phyloP scores from a whole-genome alignment of 2,329 filamentous ascomycete genomes.

The Fusarium falciforme region DNA sequence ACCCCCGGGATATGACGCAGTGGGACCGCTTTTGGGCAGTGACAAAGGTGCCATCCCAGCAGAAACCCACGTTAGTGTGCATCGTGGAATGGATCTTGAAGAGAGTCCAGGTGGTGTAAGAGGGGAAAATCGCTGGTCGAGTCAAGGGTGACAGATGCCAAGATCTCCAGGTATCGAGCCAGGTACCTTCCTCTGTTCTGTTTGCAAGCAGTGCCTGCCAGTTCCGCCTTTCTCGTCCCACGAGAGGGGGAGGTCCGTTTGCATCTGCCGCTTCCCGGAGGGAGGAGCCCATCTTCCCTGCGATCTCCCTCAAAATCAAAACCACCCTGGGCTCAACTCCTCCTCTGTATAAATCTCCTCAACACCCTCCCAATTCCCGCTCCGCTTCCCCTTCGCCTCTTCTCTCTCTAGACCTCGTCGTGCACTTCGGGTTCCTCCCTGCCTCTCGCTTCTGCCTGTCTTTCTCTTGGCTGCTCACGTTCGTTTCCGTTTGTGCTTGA shows the following conservation, averaged over 20 bases:
- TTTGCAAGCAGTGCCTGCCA: background rate
- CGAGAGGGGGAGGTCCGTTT: background rate
- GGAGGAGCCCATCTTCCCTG: background rate
- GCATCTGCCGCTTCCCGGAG: conserved; percentile 6
- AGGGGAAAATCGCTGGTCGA: background rate
- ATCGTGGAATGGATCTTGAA: background rate
- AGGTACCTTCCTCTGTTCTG: background rate
- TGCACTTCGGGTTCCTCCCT: background rate
- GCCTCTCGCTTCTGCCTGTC: background rate
- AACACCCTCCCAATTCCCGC: background rate
- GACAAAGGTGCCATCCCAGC: background rate
- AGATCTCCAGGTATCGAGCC: background rate
- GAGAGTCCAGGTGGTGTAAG: background rate
- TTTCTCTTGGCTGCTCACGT: background rate
- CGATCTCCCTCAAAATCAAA: conserved; percentile 4
- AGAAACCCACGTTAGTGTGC: background rate
- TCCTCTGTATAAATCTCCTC: background rate
- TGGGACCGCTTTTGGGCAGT: conserved; percentile 2
- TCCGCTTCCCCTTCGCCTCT: background rate
- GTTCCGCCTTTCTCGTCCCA: background rate
- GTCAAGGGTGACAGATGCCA: background rate
- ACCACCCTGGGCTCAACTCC: background rate
- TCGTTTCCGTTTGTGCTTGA: background rate
- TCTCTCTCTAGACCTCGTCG: background rate
- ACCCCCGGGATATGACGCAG: conserved; percentile 8